Percentiles rank a stretch among this genome's conserved stretches.
Evolutionary conservation across 139 green algal genomes (phyloP).

Genomic region (Chlorella sp.): DNA sequence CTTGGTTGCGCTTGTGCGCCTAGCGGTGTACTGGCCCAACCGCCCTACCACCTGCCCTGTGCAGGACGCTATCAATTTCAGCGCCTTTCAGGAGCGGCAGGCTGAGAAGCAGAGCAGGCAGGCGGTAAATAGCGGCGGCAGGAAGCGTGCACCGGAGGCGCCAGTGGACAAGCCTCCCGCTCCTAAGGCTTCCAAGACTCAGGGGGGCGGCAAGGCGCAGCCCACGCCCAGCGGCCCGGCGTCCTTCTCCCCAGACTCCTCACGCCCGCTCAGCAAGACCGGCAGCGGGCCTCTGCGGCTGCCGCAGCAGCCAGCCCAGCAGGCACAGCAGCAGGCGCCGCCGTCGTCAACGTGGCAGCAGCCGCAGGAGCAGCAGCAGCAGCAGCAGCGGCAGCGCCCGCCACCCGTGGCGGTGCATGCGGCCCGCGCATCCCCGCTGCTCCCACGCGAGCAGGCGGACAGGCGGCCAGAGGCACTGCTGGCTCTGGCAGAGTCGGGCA

Average conservation of each 20-base stretch:
- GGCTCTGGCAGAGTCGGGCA: neutral
- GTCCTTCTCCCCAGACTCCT: neutral
- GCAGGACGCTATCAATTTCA: neutral
- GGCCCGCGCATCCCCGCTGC: neutral
- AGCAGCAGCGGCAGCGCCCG: neutral
- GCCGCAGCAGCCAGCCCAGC: neutral
- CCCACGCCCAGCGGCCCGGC: neutral
- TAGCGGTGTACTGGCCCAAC: neutral
- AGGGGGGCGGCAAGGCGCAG: neutral
- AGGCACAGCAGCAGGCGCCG: neutral
- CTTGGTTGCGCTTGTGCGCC: neutral
- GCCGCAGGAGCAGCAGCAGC: neutral
- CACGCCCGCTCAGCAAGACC: conserved; percentile 1
- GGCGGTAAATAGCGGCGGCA: neutral
- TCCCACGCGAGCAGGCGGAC: neutral
- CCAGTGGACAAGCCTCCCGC: neutral
- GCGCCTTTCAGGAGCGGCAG: neutral
- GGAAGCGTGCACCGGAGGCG: neutral
- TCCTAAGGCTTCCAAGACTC: conserved; percentile 12
- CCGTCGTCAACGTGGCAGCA: neutral
- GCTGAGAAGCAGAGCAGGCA: neutral
- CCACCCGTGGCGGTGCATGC: neutral
- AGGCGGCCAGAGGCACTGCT: neutral
- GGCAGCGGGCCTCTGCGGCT: neutral
- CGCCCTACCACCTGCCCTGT: neutral